Base-by-base conservation (phyloP, 805 yeast species). In the Trichomonascus vanleenenianus region DNA sequence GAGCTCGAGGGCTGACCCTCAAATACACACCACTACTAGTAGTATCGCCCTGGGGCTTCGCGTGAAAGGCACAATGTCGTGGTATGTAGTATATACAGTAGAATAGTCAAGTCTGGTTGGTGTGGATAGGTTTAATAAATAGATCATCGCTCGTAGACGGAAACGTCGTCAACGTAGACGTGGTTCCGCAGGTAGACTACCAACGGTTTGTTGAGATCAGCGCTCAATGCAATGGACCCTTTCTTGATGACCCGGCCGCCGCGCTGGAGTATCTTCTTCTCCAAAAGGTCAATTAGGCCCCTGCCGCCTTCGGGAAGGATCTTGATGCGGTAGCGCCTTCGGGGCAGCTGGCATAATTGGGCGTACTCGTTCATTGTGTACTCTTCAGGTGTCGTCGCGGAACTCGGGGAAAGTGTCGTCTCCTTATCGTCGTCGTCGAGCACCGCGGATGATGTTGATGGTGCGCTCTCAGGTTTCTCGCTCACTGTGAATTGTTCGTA, bases 171-270 rank as follows among this genome's bases (percentile, higher is more conserved):
- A 3, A 42, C 44, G 16, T 42, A 42, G 30, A 15, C n/a, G 18
- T 42, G 44, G 33, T 33, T 42, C 12, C 44, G 39, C 18, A 42
- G 32, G 22, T 42, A 42, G 30, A 20, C 30, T 8, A 30, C 44
- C 20, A 42, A 19, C n/a, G n/a, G 39, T 4, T 16, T 33, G 44
- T 35, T 34, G 20, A 42, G 16, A 14, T 42, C 36, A 9, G 44
- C 44, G 30, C 44, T 42, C 10, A 42, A 42, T n/a, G 38, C 44
- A 14, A 39, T 39, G 33, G 16, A n/a, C 11, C 44, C 44, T 25
- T 18, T 18, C 31, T 42, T 42, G 15, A 33, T 16, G 18, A 42
- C 30, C 31, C 19, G 27, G 22, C 44, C 44, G 22, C 44, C 44
- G 6, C 27, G 39, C 30, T 22, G 19, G 31, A 12, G n/a, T 19